Percentiles rank a stretch among this genome's conserved stretches.
These are phyloP conservation scores for Naganishia randhawae DNA, from an alignment of 768 basidiomycete species.

Conservation along the genomic window DNA sequence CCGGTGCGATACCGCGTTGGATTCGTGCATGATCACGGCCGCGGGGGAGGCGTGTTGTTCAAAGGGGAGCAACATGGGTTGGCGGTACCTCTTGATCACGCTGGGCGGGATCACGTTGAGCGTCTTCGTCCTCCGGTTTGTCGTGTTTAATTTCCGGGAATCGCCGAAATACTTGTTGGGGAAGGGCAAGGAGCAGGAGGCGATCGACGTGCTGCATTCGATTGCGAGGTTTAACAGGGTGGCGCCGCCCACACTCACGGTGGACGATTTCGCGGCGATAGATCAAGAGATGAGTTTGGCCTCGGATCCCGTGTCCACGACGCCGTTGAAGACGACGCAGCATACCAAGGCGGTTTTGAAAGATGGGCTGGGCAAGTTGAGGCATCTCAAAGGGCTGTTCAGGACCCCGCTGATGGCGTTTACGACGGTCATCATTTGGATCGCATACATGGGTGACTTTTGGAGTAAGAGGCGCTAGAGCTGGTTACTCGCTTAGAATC, in stretches of 20 bases:
- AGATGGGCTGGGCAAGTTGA: conserved; percentile 34
- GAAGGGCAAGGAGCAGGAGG: conserved; percentile 60
- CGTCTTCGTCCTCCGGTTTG: conserved; percentile 59
- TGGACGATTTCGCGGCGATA: conserved; percentile 50
- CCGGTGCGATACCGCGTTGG: conserved; percentile 53
- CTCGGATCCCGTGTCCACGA: conserved; percentile 27
- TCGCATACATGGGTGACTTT: conserved; percentile 48
- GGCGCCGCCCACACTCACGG: conserved; percentile 43
- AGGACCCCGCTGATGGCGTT: conserved; percentile 41
- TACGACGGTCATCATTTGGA: conserved; percentile 42
- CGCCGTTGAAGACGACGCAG: neutral
- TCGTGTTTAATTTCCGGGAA: conserved; percentile 62
- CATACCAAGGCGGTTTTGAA: conserved; percentile 32
- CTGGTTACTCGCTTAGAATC: neutral
- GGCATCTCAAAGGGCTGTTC: conserved; percentile 50
- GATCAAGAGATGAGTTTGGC: conserved; percentile 35
- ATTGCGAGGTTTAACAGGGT: conserved; percentile 52
- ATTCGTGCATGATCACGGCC: conserved; percentile 37
- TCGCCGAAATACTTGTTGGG: conserved; percentile 63
- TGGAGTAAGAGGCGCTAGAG: conserved; percentile 19
- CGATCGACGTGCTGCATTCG: conserved; percentile 53
- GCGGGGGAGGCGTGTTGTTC: conserved; percentile 53
- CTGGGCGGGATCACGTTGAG: conserved; percentile 54
- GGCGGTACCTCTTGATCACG: conserved; percentile 59
- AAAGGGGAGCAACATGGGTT: conserved; percentile 60